Evolutionary conservation across 371 early-diverging fungal species (phyloP), one percentile per base, ranked within the genome.

Genomic region (Saksenaea vasiformis): DNA sequence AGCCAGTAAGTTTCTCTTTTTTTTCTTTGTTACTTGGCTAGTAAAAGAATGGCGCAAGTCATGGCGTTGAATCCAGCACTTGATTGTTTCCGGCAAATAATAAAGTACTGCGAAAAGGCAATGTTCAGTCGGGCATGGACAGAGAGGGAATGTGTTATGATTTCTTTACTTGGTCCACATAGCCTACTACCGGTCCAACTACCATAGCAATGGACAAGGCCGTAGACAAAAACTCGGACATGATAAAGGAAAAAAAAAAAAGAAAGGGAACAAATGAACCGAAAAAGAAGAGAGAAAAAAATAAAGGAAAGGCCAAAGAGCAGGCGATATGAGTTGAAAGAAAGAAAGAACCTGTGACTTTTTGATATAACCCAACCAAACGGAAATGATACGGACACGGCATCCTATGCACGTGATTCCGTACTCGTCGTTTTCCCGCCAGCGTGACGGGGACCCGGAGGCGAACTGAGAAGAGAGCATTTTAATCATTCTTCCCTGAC

Each of bases 21-120:
- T 36, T 34, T 56, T 15, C 7, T 57, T 14, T 54, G 19, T 71
- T 69, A 76, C 77, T 71, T 76, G 56, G 77, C 69, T 67, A 76
- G 69, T 9, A 71, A 65, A 15, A 76, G 54, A 44, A 76, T 69
- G 43, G 69, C 77, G 55, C 77, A 76, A n/a, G 77, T 76, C 4
- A 60, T 71, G 1, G 71, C 60, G 35, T 69, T 76, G 58, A 76
- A 76, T 2, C 77, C 77, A 17, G 69, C 64, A 60, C 77, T 76
- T 8, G 77, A 71, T 66, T 56, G 47, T 64, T 35, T 66, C n/a
- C 56, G 64, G 24, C 67, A 65, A 31, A 76, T 66, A 3, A 70
- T 64, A 54, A 68, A 66, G 66, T 76, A 61, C 37, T 44, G 9
- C 2, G 39, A 37, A 61, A 53, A 22, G 1, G 13, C 14, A 37